Evolutionary conservation across 1,139 yeast genomes (phyloP).

Genomic region (Zygosaccharomyces sapae): DNA sequence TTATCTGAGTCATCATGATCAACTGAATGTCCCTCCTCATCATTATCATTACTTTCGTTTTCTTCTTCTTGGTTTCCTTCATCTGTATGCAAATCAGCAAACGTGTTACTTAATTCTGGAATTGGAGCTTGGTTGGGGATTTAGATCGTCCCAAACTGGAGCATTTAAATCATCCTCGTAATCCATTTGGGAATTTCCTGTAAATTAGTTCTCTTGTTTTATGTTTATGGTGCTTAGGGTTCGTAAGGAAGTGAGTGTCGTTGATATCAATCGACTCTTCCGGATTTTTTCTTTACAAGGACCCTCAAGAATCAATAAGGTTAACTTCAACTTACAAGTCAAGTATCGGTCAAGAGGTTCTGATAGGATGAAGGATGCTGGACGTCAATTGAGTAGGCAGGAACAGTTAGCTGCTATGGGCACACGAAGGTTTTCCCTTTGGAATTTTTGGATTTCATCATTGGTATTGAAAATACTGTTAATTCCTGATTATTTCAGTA

Average conservation of each 20-base stretch:
- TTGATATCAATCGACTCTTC: not conserved
- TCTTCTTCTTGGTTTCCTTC: conserved; percentile 13
- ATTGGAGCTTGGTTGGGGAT: conserved; percentile 10
- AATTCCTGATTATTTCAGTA: conserved; percentile 40
- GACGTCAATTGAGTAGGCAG: conserved; percentile 2
- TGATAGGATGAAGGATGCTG: conserved; percentile 4
- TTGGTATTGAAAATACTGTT: conserved; percentile 51
- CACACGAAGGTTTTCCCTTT: conserved; percentile 45
- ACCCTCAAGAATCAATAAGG: not conserved
- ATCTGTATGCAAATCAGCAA: conserved; percentile 20
- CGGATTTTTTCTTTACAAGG: not conserved
- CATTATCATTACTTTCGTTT: too few species aligned
- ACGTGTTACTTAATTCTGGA: conserved; percentile 23
- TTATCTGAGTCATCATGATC: conserved; percentile 8
- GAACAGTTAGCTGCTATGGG: conserved; percentile 8
- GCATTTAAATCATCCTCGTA: conserved; percentile 28
- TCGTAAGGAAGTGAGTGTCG: not conserved
- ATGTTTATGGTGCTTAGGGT: not conserved
- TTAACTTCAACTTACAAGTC: not conserved
- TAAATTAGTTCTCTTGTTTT: too few species aligned
- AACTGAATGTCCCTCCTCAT: conserved; percentile 4
- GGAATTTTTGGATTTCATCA: conserved; percentile 63
- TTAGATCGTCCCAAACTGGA: conserved; percentile 34
- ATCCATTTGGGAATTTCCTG: conserved; percentile 18
- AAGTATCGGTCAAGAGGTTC: not conserved